A percentile compares a stretch with the other conserved stretches of the same genome.
phyloP scores from a whole-genome alignment of 1,284 basidiomycete genomes.

The Phaffia rhodozyma region DNA sequence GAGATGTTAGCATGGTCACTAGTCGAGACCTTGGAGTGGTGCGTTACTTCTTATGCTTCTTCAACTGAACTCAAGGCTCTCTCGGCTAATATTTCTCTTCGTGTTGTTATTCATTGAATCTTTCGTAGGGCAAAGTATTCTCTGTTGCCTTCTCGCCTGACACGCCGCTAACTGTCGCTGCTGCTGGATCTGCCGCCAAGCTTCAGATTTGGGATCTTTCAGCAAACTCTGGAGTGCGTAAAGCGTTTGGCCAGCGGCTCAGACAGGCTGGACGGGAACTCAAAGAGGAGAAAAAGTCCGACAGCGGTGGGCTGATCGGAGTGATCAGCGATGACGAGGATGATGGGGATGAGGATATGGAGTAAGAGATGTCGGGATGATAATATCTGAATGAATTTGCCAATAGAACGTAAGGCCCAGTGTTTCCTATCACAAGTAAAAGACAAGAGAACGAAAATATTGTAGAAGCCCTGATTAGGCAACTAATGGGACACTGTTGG shows the following conservation, averaged over 20 bases:
- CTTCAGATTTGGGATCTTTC: conserved; percentile 91
- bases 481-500: no score
- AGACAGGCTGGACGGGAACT: conserved; percentile 53
- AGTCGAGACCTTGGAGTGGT: conserved; percentile 88
- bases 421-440: no score
- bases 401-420: no score
- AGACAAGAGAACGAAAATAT: no score
- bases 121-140: conserved; percentile 79
- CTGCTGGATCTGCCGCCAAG: conserved; percentile 83
- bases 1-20: conserved; percentile 74
- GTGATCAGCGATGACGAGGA: conserved; percentile 49
- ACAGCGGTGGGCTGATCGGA: conserved; percentile 54
- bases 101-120: conserved; percentile 5
- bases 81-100: not conserved
- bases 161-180: conserved; percentile 84
- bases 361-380: not conserved
- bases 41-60: conserved; percentile 32
- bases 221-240: conserved; percentile 61
- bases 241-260: conserved; percentile 62
- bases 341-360: conserved; percentile 47
- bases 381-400: not conserved
- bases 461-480: no score
- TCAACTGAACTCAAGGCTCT: not conserved
- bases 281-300: conserved; percentile 45
- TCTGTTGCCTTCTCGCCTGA: conserved; percentile 83